Percentiles rank a stretch among this genome's conserved stretches.
Evolutionary conservation across 495 filamentous ascomycete species (phyloP).

Genomic region (Aspergillus baeticus): DNA sequence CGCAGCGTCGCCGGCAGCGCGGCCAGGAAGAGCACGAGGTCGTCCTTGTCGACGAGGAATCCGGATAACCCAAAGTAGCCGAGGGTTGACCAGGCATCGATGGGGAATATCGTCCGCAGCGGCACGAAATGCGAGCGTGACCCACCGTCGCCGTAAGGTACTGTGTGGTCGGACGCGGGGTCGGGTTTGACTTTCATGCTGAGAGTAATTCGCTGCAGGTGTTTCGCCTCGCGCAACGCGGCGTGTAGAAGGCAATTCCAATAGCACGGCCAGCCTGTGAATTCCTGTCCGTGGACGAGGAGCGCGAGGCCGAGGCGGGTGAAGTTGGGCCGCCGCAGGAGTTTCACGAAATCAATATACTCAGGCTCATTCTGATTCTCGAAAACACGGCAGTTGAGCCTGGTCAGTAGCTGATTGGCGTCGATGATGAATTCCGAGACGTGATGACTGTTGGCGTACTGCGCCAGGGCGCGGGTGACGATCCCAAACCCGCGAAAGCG

Average conservation of each 20-base stretch:
- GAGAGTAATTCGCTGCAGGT: no score
- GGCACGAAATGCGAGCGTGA: constrained; percentile 1
- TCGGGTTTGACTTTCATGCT: no score
- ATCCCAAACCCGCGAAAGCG: constrained; percentile 23
- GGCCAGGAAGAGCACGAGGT: constrained; percentile 18
- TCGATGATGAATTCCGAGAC: constrained; percentile 22
- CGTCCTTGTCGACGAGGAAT: constrained; percentile 19
- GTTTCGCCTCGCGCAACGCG: no score
- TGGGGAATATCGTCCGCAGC: constrained; percentile 20
- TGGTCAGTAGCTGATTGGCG: constrained; percentile 14
- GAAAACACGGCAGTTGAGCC: constrained; percentile 19
- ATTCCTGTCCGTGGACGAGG: no score
- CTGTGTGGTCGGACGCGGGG: no score
- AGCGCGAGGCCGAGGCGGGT: constrained; percentile 17
- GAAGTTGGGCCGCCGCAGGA: constrained; percentile 19
- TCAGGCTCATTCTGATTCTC: constrained; percentile 16
- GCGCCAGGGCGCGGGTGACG: constrained; percentile 14
- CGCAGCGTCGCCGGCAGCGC: constrained; percentile 14
- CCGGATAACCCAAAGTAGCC: constrained; percentile 26
- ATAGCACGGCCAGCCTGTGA: no score
- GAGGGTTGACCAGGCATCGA: constrained; percentile 21
- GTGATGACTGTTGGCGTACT: constrained; percentile 6
- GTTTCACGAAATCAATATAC: constrained; percentile 13
- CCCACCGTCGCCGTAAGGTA: no score
- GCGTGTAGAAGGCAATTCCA: no score